These are phyloP conservation scores for Vigna hirtella DNA, from an alignment of 306 rosid species.

Conservation along the genomic window DNA sequence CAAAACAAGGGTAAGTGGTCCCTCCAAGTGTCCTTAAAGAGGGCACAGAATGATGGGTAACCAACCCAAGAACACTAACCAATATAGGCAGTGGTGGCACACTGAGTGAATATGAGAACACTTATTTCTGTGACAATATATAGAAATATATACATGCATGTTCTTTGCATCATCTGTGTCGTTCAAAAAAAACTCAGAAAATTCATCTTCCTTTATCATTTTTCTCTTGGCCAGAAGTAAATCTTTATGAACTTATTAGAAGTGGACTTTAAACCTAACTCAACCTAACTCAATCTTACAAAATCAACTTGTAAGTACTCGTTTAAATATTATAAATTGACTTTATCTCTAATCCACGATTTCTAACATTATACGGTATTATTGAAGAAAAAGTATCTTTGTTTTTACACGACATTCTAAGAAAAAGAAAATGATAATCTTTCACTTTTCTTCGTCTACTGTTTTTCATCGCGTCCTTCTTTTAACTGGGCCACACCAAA, in stretches of 20 bases:
- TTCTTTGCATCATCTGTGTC: background rate
- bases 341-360: too few relatives aligned
- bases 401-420: background rate
- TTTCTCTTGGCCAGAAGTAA: background rate
- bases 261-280: too few relatives aligned
- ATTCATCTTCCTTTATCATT: background rate
- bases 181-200: background rate
- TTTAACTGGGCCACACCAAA: background rate
- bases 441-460: background rate
- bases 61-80: conserved; percentile 46
- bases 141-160: too few relatives aligned
- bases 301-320: too few relatives aligned
- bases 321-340: too few relatives aligned
- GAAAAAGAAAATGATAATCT: background rate
- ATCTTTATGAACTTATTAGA: background rate
- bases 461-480: background rate
- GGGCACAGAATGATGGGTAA: conserved; percentile 57
- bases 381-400: background rate
- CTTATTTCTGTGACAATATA: background rate
- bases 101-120: background rate
- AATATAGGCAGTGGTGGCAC: conserved; percentile 20
- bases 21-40: conserved; percentile 26
- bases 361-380: too few relatives aligned
- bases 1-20: background rate
- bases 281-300: too few relatives aligned